A percentile compares a stretch with the other conserved stretches of the same genome.
Conservation (phyloP, 1,284 basidiomycete genomes). For the Ganoderma resinaceum region DNA sequence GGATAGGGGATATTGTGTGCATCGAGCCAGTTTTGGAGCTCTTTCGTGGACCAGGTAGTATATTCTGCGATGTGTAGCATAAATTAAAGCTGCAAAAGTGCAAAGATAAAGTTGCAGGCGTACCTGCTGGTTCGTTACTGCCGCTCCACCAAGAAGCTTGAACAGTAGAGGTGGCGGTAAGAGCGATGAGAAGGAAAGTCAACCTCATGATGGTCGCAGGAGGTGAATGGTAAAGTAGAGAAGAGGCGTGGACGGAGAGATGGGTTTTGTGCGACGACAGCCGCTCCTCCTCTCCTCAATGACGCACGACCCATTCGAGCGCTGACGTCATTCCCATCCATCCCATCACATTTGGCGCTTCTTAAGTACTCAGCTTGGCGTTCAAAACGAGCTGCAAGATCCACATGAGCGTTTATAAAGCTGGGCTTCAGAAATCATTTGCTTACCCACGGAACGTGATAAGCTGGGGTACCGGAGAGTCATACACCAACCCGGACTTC, state of each 20-base stretch:
- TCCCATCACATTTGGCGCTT: too few species aligned
- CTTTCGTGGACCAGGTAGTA: constrained; percentile 35
- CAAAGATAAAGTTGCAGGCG: not conserved
- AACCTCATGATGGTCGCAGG: constrained; percentile 47
- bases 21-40: constrained; percentile 76
- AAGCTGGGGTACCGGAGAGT: too few species aligned
- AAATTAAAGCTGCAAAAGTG: not conserved
- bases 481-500: too few species aligned
- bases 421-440: too few species aligned
- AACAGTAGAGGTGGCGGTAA: constrained; percentile 42
- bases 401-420: too few species aligned
- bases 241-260: not conserved
- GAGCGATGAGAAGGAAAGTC: constrained; percentile 45
- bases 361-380: too few species aligned
- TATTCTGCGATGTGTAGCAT: constrained; percentile 22
- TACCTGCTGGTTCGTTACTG: constrained; percentile 28
- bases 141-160: constrained; percentile 65
- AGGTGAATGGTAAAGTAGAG: constrained; percentile 23
- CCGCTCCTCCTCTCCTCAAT: constrained; percentile 16
- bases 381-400: too few species aligned
- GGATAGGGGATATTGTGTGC: constrained; percentile 63
- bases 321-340: constrained; percentile 10
- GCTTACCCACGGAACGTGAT: too few species aligned
- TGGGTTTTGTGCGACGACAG: not conserved
- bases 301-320: not conserved